phyloP scores from a whole-genome alignment of 495 filamentous ascomycete species.

The Aspergillus sclerotiicarbonarius region DNA sequence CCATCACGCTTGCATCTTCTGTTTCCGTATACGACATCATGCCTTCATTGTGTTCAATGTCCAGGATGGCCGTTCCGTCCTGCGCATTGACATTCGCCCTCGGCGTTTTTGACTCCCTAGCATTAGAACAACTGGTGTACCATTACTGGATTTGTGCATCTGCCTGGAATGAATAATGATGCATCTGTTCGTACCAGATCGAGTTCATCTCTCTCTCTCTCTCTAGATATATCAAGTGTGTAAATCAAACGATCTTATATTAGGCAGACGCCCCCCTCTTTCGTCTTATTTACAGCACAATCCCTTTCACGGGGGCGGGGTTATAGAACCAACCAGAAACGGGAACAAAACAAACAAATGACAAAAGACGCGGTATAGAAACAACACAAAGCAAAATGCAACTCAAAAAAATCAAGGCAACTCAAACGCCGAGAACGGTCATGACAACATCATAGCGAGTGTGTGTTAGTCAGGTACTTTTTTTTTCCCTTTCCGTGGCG shows the following conservation, averaged over 20 bases:
- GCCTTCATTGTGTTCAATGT: background rate
- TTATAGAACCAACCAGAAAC: background rate
- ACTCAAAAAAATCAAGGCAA: background rate
- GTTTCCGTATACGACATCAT: constrained; percentile 21
- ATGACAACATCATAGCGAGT: too few relatives aligned
- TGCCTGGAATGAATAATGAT: constrained; percentile 6
- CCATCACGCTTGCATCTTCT: constrained; percentile 25
- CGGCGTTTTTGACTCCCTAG: constrained; percentile 13
- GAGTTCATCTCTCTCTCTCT: background rate
- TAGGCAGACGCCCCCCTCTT: too few relatives aligned
- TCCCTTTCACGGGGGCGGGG: background rate
- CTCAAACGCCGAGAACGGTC: background rate
- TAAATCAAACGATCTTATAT: background rate
- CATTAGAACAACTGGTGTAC: constrained; percentile 37
- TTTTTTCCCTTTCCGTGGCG: background rate
- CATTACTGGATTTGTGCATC: constrained; percentile 30
- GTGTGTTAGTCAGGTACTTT: too few relatives aligned
- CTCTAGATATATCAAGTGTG: background rate
- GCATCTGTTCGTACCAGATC: background rate
- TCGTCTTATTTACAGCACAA: background rate
- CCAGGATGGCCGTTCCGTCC: background rate
- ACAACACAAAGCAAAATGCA: background rate
- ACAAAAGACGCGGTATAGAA: background rate
- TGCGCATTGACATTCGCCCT: background rate
- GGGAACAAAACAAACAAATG: background rate